A percentile compares a stretch with the other conserved stretches of the same genome.
These are phyloP conservation scores for Pyrenophora graminea DNA, from an alignment of 2,329 filamentous ascomycete genomes.

Conservation along the genomic window DNA sequence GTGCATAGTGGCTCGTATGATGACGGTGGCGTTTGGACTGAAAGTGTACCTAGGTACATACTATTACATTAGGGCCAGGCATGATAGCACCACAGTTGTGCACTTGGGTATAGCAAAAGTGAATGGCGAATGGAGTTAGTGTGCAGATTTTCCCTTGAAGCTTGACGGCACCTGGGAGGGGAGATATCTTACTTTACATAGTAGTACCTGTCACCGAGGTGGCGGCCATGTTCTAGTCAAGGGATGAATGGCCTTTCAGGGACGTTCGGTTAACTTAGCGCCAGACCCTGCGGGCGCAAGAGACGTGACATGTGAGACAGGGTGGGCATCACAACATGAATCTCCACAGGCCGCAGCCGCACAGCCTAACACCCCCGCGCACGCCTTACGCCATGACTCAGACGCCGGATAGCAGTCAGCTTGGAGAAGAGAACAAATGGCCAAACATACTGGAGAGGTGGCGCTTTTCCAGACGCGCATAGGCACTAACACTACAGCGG, in stretches of 20 bases:
- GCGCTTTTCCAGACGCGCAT: slow-evolving; percentile 5
- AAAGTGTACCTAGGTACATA: not conserved
- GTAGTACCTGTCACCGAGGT: too few species aligned
- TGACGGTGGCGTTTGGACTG: not conserved
- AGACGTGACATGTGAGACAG: slow-evolving; percentile 25
- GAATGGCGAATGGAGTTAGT: not conserved
- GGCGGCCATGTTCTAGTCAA: not conserved
- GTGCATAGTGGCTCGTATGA: not conserved
- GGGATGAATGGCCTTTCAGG: not conserved
- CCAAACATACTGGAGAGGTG: not conserved
- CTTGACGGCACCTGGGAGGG: not conserved
- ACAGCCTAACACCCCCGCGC: too few species aligned
- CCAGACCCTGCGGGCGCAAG: slow-evolving; percentile 5
- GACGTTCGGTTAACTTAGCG: slow-evolving; percentile 16
- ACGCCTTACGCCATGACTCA: not conserved
- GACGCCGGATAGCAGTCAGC: not conserved
- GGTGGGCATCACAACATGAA: slow-evolving; percentile 15
- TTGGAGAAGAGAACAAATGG: not conserved
- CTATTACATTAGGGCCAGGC: not conserved
- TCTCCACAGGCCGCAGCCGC: too few species aligned
- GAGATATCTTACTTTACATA: too few species aligned
- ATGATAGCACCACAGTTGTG: not conserved
- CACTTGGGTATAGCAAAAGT: not conserved
- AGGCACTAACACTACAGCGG: slow-evolving; percentile 9
- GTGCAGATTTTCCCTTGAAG: not conserved